Evolutionary conservation across 2,329 filamentous ascomycete species (phyloP).

Genomic region (Phoma sp.): DNA sequence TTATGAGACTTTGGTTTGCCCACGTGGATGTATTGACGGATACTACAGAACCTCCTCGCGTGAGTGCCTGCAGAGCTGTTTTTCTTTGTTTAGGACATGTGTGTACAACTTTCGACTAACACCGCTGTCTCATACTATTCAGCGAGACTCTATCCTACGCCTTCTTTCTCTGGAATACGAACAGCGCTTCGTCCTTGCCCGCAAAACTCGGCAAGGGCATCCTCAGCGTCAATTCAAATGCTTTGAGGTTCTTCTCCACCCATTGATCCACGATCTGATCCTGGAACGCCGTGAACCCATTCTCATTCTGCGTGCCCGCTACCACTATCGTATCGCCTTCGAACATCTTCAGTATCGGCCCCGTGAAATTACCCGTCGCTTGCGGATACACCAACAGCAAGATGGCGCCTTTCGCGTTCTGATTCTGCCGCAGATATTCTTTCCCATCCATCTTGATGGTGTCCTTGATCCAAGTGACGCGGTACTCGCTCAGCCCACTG

Average conservation of each 20-base stretch:
- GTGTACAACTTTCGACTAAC: too few species aligned
- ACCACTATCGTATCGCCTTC: conserved; percentile 69
- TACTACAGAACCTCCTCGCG: too few species aligned
- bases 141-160: not conserved
- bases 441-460: conserved; percentile 68
- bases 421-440: conserved; percentile 58
- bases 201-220: conserved; percentile 75
- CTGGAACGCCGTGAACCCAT: conserved; percentile 75
- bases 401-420: conserved; percentile 60
- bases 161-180: conserved; percentile 61
- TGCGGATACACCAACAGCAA: conserved; percentile 76
- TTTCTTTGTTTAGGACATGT: too few species aligned
- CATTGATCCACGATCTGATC: conserved; percentile 69
- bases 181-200: conserved; percentile 77
- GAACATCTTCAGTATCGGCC: conserved; percentile 65
- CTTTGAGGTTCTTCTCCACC: conserved; percentile 63
- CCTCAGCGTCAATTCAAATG: conserved; percentile 67
- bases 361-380: conserved; percentile 71
- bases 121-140: too few species aligned
- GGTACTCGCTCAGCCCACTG: conserved; percentile 70
- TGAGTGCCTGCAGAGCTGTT: too few species aligned
- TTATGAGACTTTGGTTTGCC: not conserved
- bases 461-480: conserved; percentile 71
- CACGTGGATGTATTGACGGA: too few species aligned
- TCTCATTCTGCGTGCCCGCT: conserved; percentile 75